These are phyloP conservation scores for Bipolaris cookei DNA, from an alignment of 2,329 filamentous ascomycete genomes.

Conservation along the genomic window DNA sequence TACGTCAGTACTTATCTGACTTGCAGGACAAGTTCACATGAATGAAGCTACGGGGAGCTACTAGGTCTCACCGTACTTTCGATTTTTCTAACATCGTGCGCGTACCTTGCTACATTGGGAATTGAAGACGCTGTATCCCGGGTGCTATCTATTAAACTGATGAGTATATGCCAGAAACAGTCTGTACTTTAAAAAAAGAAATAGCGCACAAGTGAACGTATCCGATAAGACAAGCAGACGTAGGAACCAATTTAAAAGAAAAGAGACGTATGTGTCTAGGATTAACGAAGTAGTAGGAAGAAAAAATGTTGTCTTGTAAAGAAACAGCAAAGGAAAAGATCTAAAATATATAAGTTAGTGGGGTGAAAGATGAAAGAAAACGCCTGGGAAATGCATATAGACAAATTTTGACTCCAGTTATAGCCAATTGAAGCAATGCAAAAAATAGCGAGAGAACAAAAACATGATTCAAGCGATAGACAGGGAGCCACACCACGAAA, in stretches of 20 bases:
- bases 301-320: background rate
- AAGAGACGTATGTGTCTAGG: background rate
- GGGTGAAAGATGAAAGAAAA: background rate
- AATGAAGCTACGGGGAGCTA: too few relatives aligned
- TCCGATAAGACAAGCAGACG: too few relatives aligned
- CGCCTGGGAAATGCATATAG: slow-evolving; percentile 1
- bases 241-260: background rate
- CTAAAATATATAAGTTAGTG: background rate
- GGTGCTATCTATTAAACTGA: too few relatives aligned
- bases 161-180: too few relatives aligned
- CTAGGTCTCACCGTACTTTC: too few relatives aligned
- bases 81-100: too few relatives aligned
- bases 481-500: background rate
- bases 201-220: too few relatives aligned
- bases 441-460: background rate
- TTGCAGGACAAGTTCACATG: too few relatives aligned
- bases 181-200: background rate
- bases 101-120: too few relatives aligned
- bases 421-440: background rate
- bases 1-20: too few relatives aligned
- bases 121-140: too few relatives aligned
- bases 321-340: background rate
- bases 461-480: background rate
- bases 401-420: background rate
- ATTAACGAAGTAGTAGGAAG: background rate